phyloP scores from a whole-genome alignment of 169 alveolate genomes.

The Cryptosporidium ubiquitum region DNA sequence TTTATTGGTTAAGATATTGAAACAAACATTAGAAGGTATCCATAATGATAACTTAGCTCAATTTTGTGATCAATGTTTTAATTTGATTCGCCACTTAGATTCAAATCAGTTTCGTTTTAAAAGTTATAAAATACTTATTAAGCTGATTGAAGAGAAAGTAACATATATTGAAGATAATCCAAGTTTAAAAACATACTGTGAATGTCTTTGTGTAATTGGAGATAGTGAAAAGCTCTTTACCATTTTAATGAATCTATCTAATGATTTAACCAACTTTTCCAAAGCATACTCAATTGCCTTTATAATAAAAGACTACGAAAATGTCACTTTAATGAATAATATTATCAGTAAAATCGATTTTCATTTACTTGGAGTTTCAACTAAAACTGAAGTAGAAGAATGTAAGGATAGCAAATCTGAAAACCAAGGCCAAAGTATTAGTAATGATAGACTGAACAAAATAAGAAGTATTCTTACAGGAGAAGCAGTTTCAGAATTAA shows the following conservation, averaged over 20 bases:
- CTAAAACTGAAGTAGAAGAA: background rate
- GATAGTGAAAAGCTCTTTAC: background rate
- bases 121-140: slow-evolving; percentile 16
- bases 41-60: background rate
- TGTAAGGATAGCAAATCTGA: background rate
- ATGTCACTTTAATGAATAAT: background rate
- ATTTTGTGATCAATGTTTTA: slow-evolving; percentile 29
- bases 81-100: background rate
- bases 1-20: slow-evolving; percentile 86
- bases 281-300: slow-evolving; percentile 43
- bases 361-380: background rate
- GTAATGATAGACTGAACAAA: slow-evolving; percentile 60
- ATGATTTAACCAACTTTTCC: background rate
- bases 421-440: background rate
- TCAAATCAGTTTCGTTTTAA: slow-evolving; percentile 28
- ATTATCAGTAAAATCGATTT: background rate
- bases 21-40: background rate
- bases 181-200: slow-evolving; percentile 19
- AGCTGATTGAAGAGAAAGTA: background rate
- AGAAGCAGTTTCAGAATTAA: slow-evolving; percentile 81
- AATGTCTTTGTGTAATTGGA: slow-evolving; percentile 28
- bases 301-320: slow-evolving; percentile 5
- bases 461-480: slow-evolving; percentile 83
- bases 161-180: background rate
- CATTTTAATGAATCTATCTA: background rate